Evolutionary conservation across 176 grass and related monocot genomes (phyloP).

Genomic region (Triticum urartu): DNA sequence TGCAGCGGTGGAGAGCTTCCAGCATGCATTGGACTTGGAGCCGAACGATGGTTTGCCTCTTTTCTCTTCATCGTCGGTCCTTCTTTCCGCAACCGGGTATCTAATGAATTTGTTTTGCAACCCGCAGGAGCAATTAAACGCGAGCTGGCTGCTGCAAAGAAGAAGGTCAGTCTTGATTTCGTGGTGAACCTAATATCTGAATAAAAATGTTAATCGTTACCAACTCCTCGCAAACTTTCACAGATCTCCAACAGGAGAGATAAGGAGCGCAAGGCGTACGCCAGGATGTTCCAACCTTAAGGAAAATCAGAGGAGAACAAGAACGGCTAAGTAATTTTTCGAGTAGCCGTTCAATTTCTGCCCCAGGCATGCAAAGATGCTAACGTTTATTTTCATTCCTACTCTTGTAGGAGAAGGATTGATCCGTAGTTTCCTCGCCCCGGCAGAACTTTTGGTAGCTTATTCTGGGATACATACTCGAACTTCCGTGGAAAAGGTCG

Average conservation of each 20-base stretch:
- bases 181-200: background rate
- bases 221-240: constrained; percentile 17
- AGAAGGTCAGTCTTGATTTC: constrained; percentile 56
- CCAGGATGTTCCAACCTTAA: constrained; percentile 86
- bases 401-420: constrained; percentile 37
- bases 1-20: constrained; percentile 86
- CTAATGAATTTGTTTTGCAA: constrained; percentile 18
- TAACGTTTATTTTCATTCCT: background rate
- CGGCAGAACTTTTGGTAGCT: constrained; percentile 36
- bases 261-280: constrained; percentile 80
- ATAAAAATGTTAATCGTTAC: background rate
- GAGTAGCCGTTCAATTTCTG: background rate
- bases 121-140: constrained; percentile 77
- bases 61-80: background rate
- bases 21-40: constrained; percentile 84
- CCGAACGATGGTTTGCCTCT: constrained; percentile 76
- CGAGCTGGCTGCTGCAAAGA: constrained; percentile 83
- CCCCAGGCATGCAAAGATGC: background rate
- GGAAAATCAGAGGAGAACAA: constrained; percentile 50
- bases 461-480: constrained; percentile 41
- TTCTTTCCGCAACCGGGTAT: background rate
- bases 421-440: constrained; percentile 34
- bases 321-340: constrained; percentile 45
- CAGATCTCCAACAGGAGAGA: constrained; percentile 78
- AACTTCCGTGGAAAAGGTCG: constrained; percentile 20